These are phyloP conservation scores for Carex myosuroides DNA, from an alignment of 176 grass and related monocot species.

Conservation along the genomic window DNA sequence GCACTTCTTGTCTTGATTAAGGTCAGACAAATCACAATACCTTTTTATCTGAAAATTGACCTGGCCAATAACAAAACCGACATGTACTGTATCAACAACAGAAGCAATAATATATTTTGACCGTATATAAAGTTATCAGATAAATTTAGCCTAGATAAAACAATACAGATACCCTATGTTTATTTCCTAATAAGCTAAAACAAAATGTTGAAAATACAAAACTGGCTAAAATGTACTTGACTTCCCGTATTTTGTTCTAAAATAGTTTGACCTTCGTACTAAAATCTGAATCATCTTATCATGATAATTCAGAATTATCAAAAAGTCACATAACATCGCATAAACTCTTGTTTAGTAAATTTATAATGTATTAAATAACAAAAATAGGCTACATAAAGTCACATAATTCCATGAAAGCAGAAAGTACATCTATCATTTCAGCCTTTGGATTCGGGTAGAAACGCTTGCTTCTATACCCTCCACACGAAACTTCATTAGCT, in stretches of 20 bases:
- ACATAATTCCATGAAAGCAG: not conserved
- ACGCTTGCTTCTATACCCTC: constrained; percentile 42
- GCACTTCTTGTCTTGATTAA: not conserved
- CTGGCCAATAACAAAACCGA: not conserved
- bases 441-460: constrained; percentile 39
- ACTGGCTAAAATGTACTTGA: not conserved
- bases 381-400: not conserved
- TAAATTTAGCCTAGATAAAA: too few relatives aligned
- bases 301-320: not conserved
- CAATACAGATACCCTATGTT: too few relatives aligned
- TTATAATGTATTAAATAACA: not conserved
- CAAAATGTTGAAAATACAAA: not conserved
- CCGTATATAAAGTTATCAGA: too few relatives aligned
- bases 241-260: not conserved
- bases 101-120: not conserved
- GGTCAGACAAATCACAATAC: not conserved
- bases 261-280: not conserved
- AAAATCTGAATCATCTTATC: not conserved
- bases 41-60: not conserved
- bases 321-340: not conserved
- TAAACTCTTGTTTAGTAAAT: not conserved
- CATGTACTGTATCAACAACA: not conserved
- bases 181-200: not conserved
- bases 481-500: constrained; percentile 50
- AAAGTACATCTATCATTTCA: constrained; percentile 17